Percentiles rank a stretch among this genome's conserved stretches.
Conservation (phyloP, 805 yeast genomes). For the Candida jianshihensis region DNA sequence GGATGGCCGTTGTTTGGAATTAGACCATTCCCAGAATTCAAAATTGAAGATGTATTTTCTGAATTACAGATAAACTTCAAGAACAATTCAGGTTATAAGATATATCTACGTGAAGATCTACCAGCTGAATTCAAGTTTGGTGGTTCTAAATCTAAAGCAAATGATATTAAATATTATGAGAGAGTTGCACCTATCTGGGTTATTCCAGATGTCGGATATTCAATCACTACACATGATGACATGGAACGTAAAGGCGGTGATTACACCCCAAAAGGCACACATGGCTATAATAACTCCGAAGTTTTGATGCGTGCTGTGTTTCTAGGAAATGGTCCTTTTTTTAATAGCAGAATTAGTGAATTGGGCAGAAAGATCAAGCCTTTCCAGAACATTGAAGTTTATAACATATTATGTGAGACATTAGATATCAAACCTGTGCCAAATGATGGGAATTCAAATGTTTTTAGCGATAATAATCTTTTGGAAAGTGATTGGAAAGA, state of each 20-base stretch:
- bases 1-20: conserved; percentile 88
- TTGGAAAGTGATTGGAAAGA: conserved; percentile 44
- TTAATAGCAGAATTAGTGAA: conserved; percentile 24
- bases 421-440: conserved; percentile 42
- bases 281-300: conserved; percentile 77
- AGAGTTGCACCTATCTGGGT: conserved; percentile 84
- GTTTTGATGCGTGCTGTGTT: conserved; percentile 80
- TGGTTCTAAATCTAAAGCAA: conserved; percentile 13
- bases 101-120: conserved; percentile 52
- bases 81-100: conserved; percentile 31
- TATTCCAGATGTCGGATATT: conserved; percentile 76
- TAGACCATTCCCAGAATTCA: conserved; percentile 41
- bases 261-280: conserved; percentile 48
- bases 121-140: conserved; percentile 28
- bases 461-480: conserved; percentile 22
- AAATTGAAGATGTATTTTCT: conserved; percentile 38
- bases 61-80: conserved; percentile 32
- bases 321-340: conserved; percentile 76
- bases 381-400: conserved; percentile 66
- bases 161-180: conserved; percentile 31
- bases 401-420: conserved; percentile 66
- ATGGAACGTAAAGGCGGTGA: conserved; percentile 31
- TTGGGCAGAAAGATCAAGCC: conserved; percentile 39
- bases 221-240: conserved; percentile 54
- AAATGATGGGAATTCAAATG: conserved; percentile 47